Base-by-base conservation (phyloP, 2,329 filamentous ascomycete species). In the Monosporascus cannonballus region DNA sequence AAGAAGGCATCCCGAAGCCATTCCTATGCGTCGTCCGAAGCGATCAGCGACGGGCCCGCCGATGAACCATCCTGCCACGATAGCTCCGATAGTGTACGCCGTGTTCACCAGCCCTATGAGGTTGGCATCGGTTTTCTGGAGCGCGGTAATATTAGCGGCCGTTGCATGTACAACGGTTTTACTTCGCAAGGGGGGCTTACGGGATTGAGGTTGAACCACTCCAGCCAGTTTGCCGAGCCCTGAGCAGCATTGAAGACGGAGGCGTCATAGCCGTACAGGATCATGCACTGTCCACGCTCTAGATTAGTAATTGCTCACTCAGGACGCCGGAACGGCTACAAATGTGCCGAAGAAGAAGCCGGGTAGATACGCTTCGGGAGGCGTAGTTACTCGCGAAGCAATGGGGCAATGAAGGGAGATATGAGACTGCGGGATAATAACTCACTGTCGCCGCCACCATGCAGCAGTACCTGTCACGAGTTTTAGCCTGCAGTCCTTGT, bases 161-260 rank as follows among this genome's bases (percentile, higher is more conserved):
- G 11, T 14, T 34, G 30, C 30, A 5, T n/a, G 9, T 38, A 36
- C 2, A 9, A 9, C 49, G 24, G n/a, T 49, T 45, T 14, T 22
- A 11, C n/a, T 15, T 36, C 7, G 34, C 46, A 14, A 34, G 24
- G 30, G 14, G 3, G n/a, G 59, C 67, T 54, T 56, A 70, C 67
- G 7, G 63, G 51, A 53, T 76, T 65, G 48, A 77, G 64, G 59
- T 84, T 73, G 68, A 87, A 87, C 71, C 78, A 89, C 18, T 71
- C 72, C 14, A 83, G 71, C 85, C 86, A 89, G 65, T 88, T 79
- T 15, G 80, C 67, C 1, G 83, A 87, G 34, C 81, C 83, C 67
- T 87, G 85, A 6, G 87, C 79, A 5, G 85, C 84, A 67, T 89
- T 89, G 75, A 84, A 89, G 47, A 87, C 85, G 38, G 84, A 86